Base-by-base conservation (phyloP, 2,329 filamentous ascomycete genomes). In the Sarocladium brachiariae region DNA sequence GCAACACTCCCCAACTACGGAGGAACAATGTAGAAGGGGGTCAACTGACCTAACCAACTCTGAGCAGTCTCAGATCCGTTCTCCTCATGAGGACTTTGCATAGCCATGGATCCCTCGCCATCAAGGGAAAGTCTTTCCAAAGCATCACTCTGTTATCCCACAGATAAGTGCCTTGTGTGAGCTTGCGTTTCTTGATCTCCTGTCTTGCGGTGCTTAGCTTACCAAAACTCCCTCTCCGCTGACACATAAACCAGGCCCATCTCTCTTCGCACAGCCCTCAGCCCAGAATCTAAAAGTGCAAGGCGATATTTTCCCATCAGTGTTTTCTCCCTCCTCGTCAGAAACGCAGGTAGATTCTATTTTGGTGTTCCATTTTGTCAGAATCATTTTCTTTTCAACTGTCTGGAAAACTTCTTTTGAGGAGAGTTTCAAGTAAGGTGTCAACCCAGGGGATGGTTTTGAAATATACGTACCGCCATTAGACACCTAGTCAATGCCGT, bases 211-310 rank as follows among this genome's bases (percentile, higher is more conserved):
- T 7, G 27, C 7, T 7, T 30, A 7, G 18, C 30, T 49, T 27
- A 25, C 30, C 30, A 49, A 18, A 5, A 19, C 9, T 13, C 18
- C 18, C 9, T 35, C 19, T 49, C 16, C 33, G 16, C n/a, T 49
- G n/a, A 31, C 23, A 16, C 21, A 43, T n/a, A 27, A 16, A 16
- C 4, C 21, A 14, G 18, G 67, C 59, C 59, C 60, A 63, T 50
- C 63, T 58, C 31, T 18, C 31, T 49, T 37, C 53, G 61, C 53
- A 33, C 61, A 62, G 48, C 67, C 70, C 51, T 68, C 56, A 27
- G 69, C 57, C 61, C 65, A 67, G 2, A 61, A 55, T 11, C 64
- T 60, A 51, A 75, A 76, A 0, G 66, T 72, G 52, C 63, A 67
- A 1, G 71, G 69, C 0, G 66, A 69, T 24, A 76, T 68, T 1